phyloP scores from a whole-genome alignment of 2,329 filamentous ascomycete species.

The Alternaria brassicicola region DNA sequence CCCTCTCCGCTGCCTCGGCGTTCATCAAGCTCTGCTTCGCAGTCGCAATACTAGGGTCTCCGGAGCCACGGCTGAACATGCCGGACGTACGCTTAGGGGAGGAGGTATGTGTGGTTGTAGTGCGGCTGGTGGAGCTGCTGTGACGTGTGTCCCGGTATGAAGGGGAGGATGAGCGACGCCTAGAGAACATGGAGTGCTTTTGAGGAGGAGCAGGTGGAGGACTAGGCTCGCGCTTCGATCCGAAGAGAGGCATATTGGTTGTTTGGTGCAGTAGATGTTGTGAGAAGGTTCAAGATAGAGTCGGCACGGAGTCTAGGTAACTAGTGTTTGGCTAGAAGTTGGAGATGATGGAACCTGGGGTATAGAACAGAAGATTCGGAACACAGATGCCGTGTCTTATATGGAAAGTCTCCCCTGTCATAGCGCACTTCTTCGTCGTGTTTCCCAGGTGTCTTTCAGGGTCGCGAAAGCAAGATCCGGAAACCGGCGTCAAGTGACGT shows the following conservation, averaged over 20 bases:
- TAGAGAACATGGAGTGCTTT: constrained; percentile 45
- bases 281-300: neutral
- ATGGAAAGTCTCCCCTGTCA: neutral
- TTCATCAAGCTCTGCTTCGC: constrained; percentile 66
- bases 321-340: neutral
- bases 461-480: constrained; percentile 12
- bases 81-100: constrained; percentile 41
- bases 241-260: constrained; percentile 45
- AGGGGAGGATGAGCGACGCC: constrained; percentile 45
- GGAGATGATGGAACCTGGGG: neutral
- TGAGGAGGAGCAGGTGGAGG: constrained; percentile 33
- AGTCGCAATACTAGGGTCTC: constrained; percentile 67
- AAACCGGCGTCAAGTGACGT: constrained; percentile 22
- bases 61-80: constrained; percentile 53
- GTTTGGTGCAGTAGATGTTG: neutral
- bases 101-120: constrained; percentile 26
- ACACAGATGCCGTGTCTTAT: constrained; percentile 1
- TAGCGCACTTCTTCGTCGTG: neutral
- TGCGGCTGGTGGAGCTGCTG: constrained; percentile 21
- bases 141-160: constrained; percentile 18
- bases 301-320: neutral
- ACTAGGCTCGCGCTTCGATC: constrained; percentile 33
- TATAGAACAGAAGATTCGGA: neutral
- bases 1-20: constrained; percentile 68
- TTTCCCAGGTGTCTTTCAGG: neutral